A percentile compares a stretch with the other conserved stretches of the same genome.
phyloP scores from a whole-genome alignment of 176 grass and related monocot species.

The Zizania latifolia region DNA sequence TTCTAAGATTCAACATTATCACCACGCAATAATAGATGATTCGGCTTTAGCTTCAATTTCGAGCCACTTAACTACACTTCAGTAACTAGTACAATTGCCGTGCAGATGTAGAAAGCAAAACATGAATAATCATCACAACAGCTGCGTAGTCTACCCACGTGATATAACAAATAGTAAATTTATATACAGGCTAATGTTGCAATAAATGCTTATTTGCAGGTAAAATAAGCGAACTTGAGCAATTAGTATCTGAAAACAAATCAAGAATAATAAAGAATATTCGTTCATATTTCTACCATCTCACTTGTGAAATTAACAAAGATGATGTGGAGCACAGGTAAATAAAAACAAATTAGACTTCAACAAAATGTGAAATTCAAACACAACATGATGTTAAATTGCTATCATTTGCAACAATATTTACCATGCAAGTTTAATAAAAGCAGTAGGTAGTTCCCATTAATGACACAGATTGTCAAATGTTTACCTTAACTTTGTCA shows the following conservation, averaged over 20 bases:
- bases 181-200: background rate
- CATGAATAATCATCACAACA: background rate
- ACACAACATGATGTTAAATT: background rate
- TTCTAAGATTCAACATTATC: no score
- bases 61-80: no score
- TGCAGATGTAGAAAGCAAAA: background rate
- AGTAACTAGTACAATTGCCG: background rate
- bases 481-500: constrained; percentile 36
- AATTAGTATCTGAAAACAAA: background rate
- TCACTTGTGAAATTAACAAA: background rate
- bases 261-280: background rate
- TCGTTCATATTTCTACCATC: background rate
- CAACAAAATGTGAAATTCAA: background rate
- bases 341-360: constrained; percentile 2
- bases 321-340: no score
- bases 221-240: background rate
- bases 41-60: no score
- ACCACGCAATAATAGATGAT: no score
- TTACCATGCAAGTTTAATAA: background rate
- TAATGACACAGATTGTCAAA: background rate
- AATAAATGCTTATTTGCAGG: background rate
- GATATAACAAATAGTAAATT: no score
- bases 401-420: background rate
- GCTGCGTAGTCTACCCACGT: no score
- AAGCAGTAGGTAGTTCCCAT: background rate